Base-by-base conservation (phyloP, 805 yeast species). In the Candida xyloterini region DNA sequence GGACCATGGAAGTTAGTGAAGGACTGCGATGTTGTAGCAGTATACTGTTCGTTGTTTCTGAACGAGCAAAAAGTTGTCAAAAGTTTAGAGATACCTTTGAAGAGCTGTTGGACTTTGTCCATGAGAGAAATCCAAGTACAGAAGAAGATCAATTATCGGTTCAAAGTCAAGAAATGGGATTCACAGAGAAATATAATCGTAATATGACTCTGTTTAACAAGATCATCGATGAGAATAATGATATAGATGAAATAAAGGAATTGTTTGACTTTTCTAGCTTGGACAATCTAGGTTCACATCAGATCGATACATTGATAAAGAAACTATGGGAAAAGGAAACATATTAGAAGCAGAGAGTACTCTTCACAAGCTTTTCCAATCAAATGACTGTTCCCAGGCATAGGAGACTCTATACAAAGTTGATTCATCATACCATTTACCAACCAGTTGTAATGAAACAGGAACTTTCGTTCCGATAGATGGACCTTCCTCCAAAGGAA, bases 301-400 rank as follows among this genome's bases (percentile, higher is more conserved):
- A 34, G 25, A 16, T 46, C 5, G 47, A 46, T 24, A 15, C 20
- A 10, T 10, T 46, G 3, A 36, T 46, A 3, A 46, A 46, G 25
- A 39, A 27, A 24, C 23, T 36, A 21, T 41, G 40, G 37, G 33
- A 30, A 18, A 30, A 18, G 13, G 26, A 35, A 10, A 31, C 36
- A 18, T 29, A 14, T 10, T 25, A 25, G 24, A 14, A 50, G 41
- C 62, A 20, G 4, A 7, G 7, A 23, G 4, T 23, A 5, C 25
- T 10, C n/a, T 10, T 31, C 14, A 40, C 20, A 41, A 1, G 4
- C 46, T 35, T 27, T 30, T 49, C 59, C 59, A 52, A 28, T 60
- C 52, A 44, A 46, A 53, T 14, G 55, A 41, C 37, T 52, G 51
- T 44, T 63, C 68, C 63, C 65, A 63, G 1, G 66, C 67, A 38